Evolutionary conservation across 2,329 filamentous ascomycete genomes (phyloP), one percentile per base, ranked within the genome.

Genomic region (Botryotinia globosa): DNA sequence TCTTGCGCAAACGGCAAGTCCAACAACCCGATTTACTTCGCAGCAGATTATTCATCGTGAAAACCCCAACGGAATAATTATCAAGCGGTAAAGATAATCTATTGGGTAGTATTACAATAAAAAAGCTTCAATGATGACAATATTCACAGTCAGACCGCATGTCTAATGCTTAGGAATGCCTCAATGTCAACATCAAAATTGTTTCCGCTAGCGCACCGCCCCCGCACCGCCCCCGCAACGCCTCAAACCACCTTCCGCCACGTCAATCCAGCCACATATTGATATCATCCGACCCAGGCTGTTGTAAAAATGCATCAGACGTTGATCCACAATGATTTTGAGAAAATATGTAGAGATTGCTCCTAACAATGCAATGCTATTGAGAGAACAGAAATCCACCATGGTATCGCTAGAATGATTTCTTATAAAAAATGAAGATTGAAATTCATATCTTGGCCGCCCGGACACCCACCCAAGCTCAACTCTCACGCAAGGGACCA

Each of bases 1-100:
- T 90, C 76, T 86, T 86, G 32, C 88, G 85, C 18, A 89, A 82
- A 34, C 87, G 85, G 76, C 88, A 90, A 73, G 78, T 80, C 75
- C 78, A 77, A 44, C 75, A 77, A 25, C 74, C 74, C 22, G 25
- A 18, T 61, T 68, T 72, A 32, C 51, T 72, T 68, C 70, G 51
- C 16, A 72, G 62, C 34, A 68, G 20, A 32, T 18, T 63, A 42
- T 48, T 72, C 70, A 72, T 72, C 4, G 48, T 32, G 32, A 25
- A 67, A 56, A 18, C 1, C 7, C 18, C 16, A 29, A 42, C 1
- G 14, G 7, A 29, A 67, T 39, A 22, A 3, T 8, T 32, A 25
- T 48, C 29, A n/a, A n/a, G 9, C 25, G 18, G 9, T 16, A 32
- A 4, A 37, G 25, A 25, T 3, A 42, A 10, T 22, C 1, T 25